Base-by-base conservation (phyloP, 1,284 basidiomycete species). In the Amylostereum chailletii region DNA sequence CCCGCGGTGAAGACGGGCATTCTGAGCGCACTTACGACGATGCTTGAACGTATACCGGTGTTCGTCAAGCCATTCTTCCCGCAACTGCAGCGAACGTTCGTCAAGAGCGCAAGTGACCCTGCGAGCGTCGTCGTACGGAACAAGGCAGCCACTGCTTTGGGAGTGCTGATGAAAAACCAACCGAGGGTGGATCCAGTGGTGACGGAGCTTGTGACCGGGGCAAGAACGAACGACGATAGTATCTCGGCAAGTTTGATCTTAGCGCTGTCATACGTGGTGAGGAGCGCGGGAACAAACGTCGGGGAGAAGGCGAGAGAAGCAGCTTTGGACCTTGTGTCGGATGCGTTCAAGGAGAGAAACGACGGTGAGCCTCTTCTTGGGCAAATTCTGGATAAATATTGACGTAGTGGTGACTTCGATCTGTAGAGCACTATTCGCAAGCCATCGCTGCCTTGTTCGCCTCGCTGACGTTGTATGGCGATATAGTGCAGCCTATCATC, bases 1-100 rank as follows among this genome's bases (percentile, higher is more conserved):
- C 88, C 93, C 1, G 88, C 85, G 30, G 91, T 96, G 66, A 96
- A 96, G 71, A 83, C 81, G 8, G 92, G 86, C 7, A 94, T 96
- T 53, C 75, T 95, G 30, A 79, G 77, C 34, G 89, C 93, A 1
- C 76, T 96, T 38, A 81, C 83, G 0, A 81, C 83, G 7, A 88
- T 96, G 76, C 74, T 96, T 34, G 79, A 85, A 56, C 76, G 79
- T 46, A 90, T 98, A 26, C 94, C 95, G 0, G 72, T 77, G 26
- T 90, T 96, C 57, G 92, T 97, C 56, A 93, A 93, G 64, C 94
- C 95, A 0, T 99, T 99, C 84, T 97, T 97, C 76, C 96, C 95
- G 2, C 95, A 99, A 64, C 71, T 99, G 36, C 95, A 98, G 64
- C 80, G 95, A 38, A 97, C 94, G 0, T 99, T 99, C 63, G 88